Evolutionary conservation across 257 asterid species (phyloP).

Genomic region (Solanum chaucha): DNA sequence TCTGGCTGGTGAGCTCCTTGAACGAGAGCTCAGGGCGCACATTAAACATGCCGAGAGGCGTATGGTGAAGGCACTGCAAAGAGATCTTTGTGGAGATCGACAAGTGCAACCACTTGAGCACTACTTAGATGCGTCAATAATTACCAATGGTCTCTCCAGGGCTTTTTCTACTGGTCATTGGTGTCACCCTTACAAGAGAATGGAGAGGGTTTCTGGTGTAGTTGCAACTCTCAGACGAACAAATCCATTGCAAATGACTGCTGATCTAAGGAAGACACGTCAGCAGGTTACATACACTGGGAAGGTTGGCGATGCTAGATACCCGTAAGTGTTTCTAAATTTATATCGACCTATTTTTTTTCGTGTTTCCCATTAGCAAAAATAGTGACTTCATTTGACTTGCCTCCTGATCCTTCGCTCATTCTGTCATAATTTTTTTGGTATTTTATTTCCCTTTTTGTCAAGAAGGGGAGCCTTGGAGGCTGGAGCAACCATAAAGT

Average conservation of each 20-base stretch:
- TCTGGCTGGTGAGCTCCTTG: constrained; percentile 81
- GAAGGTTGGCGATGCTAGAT: constrained; percentile 92
- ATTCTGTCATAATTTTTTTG: neutral
- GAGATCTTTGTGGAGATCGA: constrained; percentile 62
- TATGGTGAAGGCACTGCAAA: constrained; percentile 67
- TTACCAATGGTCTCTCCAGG: constrained; percentile 88
- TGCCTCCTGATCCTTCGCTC: neutral
- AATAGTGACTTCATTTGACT: neutral
- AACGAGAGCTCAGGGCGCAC: constrained; percentile 68
- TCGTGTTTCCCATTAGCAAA: neutral
- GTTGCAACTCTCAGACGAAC: constrained; percentile 87
- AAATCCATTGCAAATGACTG: constrained; percentile 72
- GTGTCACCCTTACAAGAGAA: constrained; percentile 82
- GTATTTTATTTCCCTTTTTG: neutral
- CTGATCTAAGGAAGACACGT: constrained; percentile 90
- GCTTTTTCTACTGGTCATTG: constrained; percentile 95
- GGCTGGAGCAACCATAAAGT: neutral
- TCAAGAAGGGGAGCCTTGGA: neutral
- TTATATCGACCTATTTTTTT: neutral
- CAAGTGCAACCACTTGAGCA: constrained; percentile 45
- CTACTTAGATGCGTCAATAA: constrained; percentile 73
- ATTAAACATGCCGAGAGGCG: constrained; percentile 78
- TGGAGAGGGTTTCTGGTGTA: constrained; percentile 81
- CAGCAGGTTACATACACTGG: constrained; percentile 93
- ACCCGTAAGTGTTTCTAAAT: constrained; percentile 59